Conservation (phyloP, 2,329 filamentous ascomycete genomes). For the Xylariaceae sp. region DNA sequence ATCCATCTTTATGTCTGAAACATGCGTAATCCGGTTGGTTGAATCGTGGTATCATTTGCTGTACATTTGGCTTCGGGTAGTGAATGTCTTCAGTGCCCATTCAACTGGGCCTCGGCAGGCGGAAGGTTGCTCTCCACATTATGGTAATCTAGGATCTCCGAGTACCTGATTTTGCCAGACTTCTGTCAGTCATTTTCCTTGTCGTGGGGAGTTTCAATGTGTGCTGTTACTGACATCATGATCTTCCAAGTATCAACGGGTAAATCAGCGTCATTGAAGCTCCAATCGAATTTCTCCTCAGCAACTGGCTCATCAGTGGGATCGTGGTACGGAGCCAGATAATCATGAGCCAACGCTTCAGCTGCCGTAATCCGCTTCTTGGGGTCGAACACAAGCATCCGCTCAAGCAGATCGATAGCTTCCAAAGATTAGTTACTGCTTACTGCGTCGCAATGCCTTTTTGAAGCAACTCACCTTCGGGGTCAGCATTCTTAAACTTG, state of each 20-base stretch:
- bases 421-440: constrained; percentile 6
- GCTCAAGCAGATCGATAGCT: constrained; percentile 91
- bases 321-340: constrained; percentile 95
- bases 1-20: constrained; percentile 30
- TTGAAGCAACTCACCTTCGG: constrained; percentile 62
- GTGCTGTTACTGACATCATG: constrained; percentile 79
- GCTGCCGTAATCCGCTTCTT: constrained; percentile 90
- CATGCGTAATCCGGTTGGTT: constrained; percentile 26
- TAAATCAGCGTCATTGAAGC: constrained; percentile 96
- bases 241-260: constrained; percentile 99
- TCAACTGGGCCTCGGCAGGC: constrained; percentile 48
- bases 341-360: constrained; percentile 87
- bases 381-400: constrained; percentile 98
- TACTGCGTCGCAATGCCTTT: neutral
- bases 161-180: constrained; percentile 72
- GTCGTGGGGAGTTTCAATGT: neutral
- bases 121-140: constrained; percentile 72
- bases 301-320: constrained; percentile 94
- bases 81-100: constrained; percentile 40
- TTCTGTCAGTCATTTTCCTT: constrained; percentile 30
- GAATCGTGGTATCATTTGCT: constrained; percentile 33
- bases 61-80: constrained; percentile 22
- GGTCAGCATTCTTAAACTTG: constrained; percentile 96
- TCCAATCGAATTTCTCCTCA: constrained; percentile 99
- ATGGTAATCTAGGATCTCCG: constrained; percentile 97